phyloP scores from a whole-genome alignment of 2,329 filamentous ascomycete genomes.

The Fusarium foetens region DNA sequence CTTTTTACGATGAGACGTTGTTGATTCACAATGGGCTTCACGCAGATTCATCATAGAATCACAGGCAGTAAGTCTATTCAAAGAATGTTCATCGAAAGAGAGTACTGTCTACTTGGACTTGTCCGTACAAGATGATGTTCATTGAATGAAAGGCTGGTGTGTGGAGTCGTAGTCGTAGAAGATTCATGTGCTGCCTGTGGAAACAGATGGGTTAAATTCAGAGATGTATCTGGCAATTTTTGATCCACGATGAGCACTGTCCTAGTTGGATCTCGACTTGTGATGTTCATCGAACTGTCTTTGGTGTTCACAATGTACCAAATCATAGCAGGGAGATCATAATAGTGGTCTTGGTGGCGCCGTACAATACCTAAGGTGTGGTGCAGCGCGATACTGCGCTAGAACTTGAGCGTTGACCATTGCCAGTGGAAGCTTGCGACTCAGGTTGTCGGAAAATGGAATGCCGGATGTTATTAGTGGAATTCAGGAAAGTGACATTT shows the following conservation, averaged over 20 bases:
- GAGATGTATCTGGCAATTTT: too few species aligned
- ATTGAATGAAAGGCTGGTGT: too few species aligned
- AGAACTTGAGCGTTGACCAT: fast-evolving
- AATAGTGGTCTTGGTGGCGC: not conserved
- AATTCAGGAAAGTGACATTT: too few species aligned
- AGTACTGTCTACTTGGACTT: not conserved
- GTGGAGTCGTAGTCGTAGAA: not conserved
- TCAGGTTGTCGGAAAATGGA: fast-evolving
- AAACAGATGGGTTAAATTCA: not conserved
- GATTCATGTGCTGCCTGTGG: fast-evolving
- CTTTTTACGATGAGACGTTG: fast-evolving
- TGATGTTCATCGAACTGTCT: fast-evolving
- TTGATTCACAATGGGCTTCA: not conserved
- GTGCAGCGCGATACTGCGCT: not conserved
- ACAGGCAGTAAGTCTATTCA: not conserved
- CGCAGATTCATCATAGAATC: fast-evolving
- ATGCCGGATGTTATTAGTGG: not conserved
- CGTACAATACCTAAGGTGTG: fast-evolving
- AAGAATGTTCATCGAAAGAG: not conserved
- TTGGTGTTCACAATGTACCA: not conserved
- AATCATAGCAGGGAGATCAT: not conserved
- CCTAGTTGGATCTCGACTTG: fast-evolving
- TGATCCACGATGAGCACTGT: not conserved
- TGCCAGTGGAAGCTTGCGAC: fast-evolving
- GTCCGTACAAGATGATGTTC: too few species aligned